Percentiles rank a stretch among this genome's conserved stretches.
Conservation (phyloP, 305 asterid species). For the Fraxinus ornus region DNA sequence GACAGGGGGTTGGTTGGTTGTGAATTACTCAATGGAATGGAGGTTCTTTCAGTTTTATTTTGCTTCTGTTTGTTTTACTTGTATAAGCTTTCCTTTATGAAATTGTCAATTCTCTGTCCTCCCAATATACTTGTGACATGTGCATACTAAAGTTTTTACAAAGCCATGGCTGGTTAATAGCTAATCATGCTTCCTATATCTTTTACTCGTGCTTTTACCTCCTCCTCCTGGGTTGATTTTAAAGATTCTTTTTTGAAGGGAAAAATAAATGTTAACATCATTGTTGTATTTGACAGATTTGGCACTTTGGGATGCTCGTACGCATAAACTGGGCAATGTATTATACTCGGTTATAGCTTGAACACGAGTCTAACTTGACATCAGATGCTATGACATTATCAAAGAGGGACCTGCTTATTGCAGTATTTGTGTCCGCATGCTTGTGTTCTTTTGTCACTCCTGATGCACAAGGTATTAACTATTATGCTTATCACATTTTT, state of each 20-base stretch:
- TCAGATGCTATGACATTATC: constrained; percentile 30
- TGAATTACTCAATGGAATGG: constrained; percentile 2
- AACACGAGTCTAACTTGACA: constrained; percentile 16
- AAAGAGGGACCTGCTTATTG: constrained; percentile 41
- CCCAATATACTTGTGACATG: not conserved
- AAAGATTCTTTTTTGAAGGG: not conserved
- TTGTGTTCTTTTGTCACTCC: constrained; percentile 37
- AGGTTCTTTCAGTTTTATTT: not conserved
- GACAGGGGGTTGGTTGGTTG: not conserved
- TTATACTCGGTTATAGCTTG: constrained; percentile 23
- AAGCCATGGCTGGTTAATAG: constrained; percentile 2
- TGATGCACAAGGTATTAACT: constrained; percentile 44
- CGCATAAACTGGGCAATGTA: not conserved
- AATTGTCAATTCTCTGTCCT: not conserved
- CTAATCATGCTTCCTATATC: not conserved
- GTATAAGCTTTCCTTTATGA: not conserved
- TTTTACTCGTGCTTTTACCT: not conserved
- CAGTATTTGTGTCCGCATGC: constrained; percentile 31
- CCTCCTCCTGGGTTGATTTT: not conserved
- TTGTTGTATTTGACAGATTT: constrained; percentile 20
- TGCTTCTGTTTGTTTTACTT: not conserved
- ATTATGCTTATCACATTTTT: not conserved
- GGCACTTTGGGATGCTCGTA: constrained; percentile 21
- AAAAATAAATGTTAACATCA: not conserved
- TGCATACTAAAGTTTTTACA: not conserved